phyloP scores from a whole-genome alignment of 441 rosid genomes.

The Macaranga tanarius region DNA sequence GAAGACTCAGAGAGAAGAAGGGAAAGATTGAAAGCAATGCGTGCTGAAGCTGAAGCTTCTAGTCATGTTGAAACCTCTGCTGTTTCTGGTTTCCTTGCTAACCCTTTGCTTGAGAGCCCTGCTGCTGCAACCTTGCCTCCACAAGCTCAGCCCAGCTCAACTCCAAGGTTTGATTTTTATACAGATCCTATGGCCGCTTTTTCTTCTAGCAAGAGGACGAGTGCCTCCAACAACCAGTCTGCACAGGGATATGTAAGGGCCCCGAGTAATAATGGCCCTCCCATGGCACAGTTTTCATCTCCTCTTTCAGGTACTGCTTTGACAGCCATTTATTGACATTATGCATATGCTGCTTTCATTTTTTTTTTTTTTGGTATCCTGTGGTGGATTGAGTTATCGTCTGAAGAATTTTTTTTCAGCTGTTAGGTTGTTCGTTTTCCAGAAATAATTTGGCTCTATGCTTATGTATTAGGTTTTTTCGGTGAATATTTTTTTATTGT shows the following conservation, averaged over 20 bases:
- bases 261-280: slow-evolving; percentile 28
- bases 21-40: slow-evolving; percentile 68
- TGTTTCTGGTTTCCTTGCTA: slow-evolving; percentile 42
- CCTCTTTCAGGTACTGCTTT: slow-evolving; percentile 37
- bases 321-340: background rate
- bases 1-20: slow-evolving; percentile 75
- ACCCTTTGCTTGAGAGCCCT: slow-evolving; percentile 63
- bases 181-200: slow-evolving; percentile 84
- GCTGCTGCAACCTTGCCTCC: slow-evolving; percentile 9
- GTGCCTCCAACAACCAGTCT: slow-evolving; percentile 28
- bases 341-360: background rate
- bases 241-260: slow-evolving; percentile 32
- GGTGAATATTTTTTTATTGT: too few species aligned
- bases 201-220: slow-evolving; percentile 52
- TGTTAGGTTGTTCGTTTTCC: background rate
- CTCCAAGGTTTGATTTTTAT: slow-evolving; percentile 72
- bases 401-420: background rate
- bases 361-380: background rate
- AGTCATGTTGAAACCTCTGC: slow-evolving; percentile 34
- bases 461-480: background rate
- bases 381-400: background rate
- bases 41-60: slow-evolving; percentile 48
- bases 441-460: background rate
- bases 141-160: slow-evolving; percentile 31
- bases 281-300: slow-evolving; percentile 26